Conservation (phyloP, 805 yeast species). For the Pichia pseudocactophila region DNA sequence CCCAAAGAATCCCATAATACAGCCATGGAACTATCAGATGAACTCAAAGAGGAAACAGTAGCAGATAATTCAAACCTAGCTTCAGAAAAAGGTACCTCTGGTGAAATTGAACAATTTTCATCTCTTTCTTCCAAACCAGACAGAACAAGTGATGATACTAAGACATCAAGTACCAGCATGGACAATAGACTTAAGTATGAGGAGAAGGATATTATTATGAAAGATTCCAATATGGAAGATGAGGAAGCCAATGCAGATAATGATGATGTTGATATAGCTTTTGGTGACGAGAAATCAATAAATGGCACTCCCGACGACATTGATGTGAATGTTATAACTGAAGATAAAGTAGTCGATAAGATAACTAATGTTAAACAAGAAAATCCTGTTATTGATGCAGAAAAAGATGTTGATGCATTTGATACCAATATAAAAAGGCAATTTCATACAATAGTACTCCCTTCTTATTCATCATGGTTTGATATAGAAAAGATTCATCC, state of each 20-base stretch:
- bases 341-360: not conserved
- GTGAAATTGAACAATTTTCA: too few relatives aligned
- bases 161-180: too few relatives aligned
- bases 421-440: constrained; percentile 32
- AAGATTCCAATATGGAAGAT: not conserved
- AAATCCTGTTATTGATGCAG: not conserved
- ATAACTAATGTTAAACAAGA: constrained; percentile 2
- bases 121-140: too few relatives aligned
- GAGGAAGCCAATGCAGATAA: not conserved
- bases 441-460: constrained; percentile 76
- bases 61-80: too few relatives aligned
- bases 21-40: too few relatives aligned
- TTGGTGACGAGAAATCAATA: not conserved
- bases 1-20: too few relatives aligned
- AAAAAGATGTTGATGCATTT: constrained; percentile 7
- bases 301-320: not conserved
- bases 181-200: not conserved
- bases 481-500: constrained; percentile 60
- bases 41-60: too few relatives aligned
- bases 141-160: constrained; percentile 2
- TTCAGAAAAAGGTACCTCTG: too few relatives aligned
- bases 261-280: not conserved
- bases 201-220: not conserved
- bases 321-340: not conserved
- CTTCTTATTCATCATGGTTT: constrained; percentile 87